Conservation (phyloP, 768 basidiomycete species). For the Naganishia vaughanmartiniae region DNA sequence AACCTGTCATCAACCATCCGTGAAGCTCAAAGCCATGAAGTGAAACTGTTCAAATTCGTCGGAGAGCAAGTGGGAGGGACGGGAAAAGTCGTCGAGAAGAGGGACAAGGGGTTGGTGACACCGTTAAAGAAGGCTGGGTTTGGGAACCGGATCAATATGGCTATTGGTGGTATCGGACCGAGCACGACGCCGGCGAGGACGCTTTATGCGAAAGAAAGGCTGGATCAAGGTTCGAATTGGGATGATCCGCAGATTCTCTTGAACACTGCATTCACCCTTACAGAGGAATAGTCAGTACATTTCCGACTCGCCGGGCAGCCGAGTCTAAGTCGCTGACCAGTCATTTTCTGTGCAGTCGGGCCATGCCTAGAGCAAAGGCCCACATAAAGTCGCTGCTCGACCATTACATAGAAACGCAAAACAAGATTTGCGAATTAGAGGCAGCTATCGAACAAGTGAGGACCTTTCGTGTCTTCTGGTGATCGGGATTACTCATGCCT, state of each 20-base stretch:
- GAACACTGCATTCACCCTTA: constrained; percentile 43
- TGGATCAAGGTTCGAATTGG: constrained; percentile 13
- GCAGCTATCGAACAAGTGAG: constrained; percentile 41
- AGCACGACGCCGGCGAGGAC: background rate
- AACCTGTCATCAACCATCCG: constrained; percentile 40
- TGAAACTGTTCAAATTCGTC: constrained; percentile 46
- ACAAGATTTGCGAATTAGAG: constrained; percentile 43
- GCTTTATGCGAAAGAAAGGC: background rate
- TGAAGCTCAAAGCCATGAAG: constrained; percentile 45
- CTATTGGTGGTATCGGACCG: background rate
- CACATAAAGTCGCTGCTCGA: constrained; percentile 44
- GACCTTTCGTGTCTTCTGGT: no score
- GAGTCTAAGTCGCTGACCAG: background rate
- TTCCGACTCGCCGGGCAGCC: background rate
- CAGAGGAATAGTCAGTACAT: constrained; percentile 50
- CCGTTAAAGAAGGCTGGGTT: constrained; percentile 35
- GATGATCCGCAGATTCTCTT: constrained; percentile 43
- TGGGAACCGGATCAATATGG: constrained; percentile 13
- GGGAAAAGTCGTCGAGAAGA: constrained; percentile 46
- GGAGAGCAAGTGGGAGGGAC: constrained; percentile 40
- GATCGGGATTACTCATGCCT: background rate
- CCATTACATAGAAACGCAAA: constrained; percentile 37
- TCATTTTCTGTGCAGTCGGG: constrained; percentile 35
- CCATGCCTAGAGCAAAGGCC: constrained; percentile 49
- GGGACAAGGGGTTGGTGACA: constrained; percentile 42